Evolutionary conservation across 1,284 basidiomycete species (phyloP).

Genomic region (Gomphus sp.): DNA sequence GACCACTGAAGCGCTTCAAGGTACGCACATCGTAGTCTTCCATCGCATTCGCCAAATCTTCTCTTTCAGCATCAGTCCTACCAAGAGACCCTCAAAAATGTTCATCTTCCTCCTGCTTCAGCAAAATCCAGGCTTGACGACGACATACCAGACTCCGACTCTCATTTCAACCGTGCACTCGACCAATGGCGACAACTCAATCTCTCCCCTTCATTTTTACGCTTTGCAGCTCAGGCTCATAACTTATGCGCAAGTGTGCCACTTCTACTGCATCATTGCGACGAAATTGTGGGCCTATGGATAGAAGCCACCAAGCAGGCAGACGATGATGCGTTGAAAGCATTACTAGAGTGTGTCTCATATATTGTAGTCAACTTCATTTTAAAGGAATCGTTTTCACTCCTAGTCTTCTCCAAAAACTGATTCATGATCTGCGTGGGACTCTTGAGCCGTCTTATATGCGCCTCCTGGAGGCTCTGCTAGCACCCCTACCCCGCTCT

Average conservation of each 20-base stretch:
- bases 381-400: background rate
- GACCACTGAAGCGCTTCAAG: conserved; percentile 30
- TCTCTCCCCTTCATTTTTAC: conserved; percentile 66
- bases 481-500: conserved; percentile 48
- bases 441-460: conserved; percentile 55
- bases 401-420: conserved; percentile 60
- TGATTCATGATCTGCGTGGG: conserved; percentile 65
- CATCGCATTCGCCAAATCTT: background rate
- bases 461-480: conserved; percentile 41
- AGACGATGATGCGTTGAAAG: conserved; percentile 60
- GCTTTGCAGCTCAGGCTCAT: conserved; percentile 53
- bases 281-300: conserved; percentile 58
- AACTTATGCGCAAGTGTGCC: conserved; percentile 70
- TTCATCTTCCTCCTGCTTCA: conserved; percentile 62
- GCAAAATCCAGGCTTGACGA: conserved; percentile 46
- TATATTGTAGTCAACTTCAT: conserved; percentile 1
- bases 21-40: conserved; percentile 15
- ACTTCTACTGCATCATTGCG: conserved; percentile 73
- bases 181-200: conserved; percentile 73
- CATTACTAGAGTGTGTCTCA: conserved; percentile 57
- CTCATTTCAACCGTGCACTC: conserved; percentile 62
- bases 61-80: conserved; percentile 60
- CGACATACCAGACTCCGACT: conserved; percentile 58
- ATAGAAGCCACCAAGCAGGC: conserved; percentile 39
- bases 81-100: conserved; percentile 51